Conservation (phyloP, 192 early-diverging fungal genomes). For the Coemansia reversa region DNA sequence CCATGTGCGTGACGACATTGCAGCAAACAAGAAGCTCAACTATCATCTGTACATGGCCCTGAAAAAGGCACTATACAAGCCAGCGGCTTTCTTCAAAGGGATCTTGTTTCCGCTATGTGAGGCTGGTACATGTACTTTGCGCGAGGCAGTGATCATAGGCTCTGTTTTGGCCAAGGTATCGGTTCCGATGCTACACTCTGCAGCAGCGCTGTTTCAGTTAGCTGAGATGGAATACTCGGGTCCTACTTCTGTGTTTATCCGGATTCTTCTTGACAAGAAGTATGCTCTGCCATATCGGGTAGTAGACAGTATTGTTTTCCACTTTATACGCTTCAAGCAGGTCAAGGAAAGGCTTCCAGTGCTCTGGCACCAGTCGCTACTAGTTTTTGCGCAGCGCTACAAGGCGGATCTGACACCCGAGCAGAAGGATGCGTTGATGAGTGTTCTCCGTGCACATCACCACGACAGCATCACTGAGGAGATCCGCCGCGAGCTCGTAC, state of each 20-base stretch:
- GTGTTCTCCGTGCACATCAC: constrained; percentile 73
- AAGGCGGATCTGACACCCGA: constrained; percentile 93
- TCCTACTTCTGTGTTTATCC: constrained; percentile 91
- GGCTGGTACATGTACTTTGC: constrained; percentile 84
- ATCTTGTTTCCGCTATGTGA: constrained; percentile 95
- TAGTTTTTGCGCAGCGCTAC: constrained; percentile 96
- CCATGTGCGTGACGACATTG: constrained; percentile 91
- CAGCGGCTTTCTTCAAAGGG: constrained; percentile 97
- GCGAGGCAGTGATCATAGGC: constrained; percentile 95
- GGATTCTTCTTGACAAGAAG: constrained; percentile 95
- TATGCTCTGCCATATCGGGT: constrained; percentile 97
- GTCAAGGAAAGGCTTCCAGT: constrained; percentile 86
- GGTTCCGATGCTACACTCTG: constrained; percentile 94
- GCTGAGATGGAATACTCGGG: constrained; percentile 99
- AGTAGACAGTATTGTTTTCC: constrained; percentile 92
- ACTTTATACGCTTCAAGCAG: constrained; percentile 88
- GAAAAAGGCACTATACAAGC: constrained; percentile 96
- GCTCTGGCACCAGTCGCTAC: constrained; percentile 94
- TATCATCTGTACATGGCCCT: constrained; percentile 96
- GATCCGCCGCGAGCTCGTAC: constrained; percentile 85
- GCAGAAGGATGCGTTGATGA: constrained; percentile 88
- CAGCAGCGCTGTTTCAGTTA: constrained; percentile 86
- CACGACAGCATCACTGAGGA: constrained; percentile 89
- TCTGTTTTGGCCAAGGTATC: constrained; percentile 89
- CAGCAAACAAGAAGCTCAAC: constrained; percentile 96